phyloP scores from a whole-genome alignment of 2,329 filamentous ascomycete species.

The Fusarium heterosporum region DNA sequence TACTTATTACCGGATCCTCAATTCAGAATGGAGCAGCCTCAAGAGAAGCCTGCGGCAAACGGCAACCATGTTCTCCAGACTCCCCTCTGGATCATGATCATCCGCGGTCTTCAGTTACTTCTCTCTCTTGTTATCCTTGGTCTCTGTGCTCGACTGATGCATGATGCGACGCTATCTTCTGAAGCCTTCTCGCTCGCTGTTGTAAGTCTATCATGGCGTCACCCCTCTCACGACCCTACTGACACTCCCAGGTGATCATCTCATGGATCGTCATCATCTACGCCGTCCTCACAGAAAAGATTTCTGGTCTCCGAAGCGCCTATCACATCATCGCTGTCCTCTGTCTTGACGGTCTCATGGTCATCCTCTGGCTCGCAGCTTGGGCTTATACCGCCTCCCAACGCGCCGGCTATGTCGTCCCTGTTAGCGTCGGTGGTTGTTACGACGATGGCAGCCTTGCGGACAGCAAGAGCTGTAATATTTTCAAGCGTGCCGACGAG shows the following conservation, averaged over 20 bases:
- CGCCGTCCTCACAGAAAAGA: slow-evolving; percentile 56
- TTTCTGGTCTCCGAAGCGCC: slow-evolving; percentile 48
- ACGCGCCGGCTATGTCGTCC: slow-evolving; percentile 53
- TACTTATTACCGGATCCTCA: too few relatives aligned
- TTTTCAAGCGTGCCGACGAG: slow-evolving; percentile 41
- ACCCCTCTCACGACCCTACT: background rate
- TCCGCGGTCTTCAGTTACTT: slow-evolving; percentile 57
- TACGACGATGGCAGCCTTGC: slow-evolving; percentile 55
- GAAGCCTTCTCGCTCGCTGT: slow-evolving; percentile 35
- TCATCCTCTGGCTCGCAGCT: slow-evolving; percentile 62
- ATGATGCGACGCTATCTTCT: slow-evolving; percentile 41
- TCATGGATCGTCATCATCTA: slow-evolving; percentile 60
- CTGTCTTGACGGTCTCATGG: slow-evolving; percentile 57
- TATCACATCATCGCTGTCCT: slow-evolving; percentile 61
- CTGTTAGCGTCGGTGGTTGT: slow-evolving; percentile 48
- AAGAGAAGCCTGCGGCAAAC: slow-evolving; percentile 19
- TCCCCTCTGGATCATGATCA: slow-evolving; percentile 57
- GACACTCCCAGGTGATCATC: slow-evolving; percentile 54
- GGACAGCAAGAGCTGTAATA: slow-evolving; percentile 54
- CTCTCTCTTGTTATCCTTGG: slow-evolving; percentile 58
- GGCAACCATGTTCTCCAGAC: slow-evolving; percentile 53
- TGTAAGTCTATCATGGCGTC: slow-evolving; percentile 9
- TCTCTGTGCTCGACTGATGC: slow-evolving; percentile 56
- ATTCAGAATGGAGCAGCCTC: slow-evolving; percentile 35
- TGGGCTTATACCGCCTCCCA: slow-evolving; percentile 56